These are phyloP conservation scores for Neurospora tetraspora DNA, from an alignment of 495 filamentous ascomycete genomes.

Conservation along the genomic window DNA sequence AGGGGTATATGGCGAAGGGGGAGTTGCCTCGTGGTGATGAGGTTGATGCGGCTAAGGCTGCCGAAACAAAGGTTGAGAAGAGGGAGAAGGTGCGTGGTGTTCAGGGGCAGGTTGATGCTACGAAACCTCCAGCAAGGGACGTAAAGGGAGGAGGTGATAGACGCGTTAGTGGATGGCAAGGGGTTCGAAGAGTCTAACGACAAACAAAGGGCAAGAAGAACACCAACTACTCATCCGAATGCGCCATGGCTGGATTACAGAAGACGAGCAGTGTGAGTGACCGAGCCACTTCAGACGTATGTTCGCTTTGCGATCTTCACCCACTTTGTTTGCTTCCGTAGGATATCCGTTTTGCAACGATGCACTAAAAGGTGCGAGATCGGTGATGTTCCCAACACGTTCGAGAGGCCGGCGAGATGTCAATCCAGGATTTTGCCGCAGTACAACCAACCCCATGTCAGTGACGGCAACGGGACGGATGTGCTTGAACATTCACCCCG, in stretches of 20 bases:
- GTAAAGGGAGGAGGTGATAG: not conserved
- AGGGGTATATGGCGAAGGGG: conserved; percentile 42
- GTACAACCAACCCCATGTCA: too few species aligned
- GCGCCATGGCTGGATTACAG: not conserved
- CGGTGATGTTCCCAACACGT: too few species aligned
- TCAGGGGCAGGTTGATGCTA: not conserved
- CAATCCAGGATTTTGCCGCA: too few species aligned
- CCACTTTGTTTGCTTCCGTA: too few species aligned
- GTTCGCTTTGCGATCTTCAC: too few species aligned
- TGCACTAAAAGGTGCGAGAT: too few species aligned
- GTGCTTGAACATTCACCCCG: too few species aligned
- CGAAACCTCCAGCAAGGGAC: not conserved
- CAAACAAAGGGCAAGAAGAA: not conserved
- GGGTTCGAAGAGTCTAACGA: not conserved
- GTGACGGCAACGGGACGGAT: too few species aligned
- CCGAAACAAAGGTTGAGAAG: not conserved
- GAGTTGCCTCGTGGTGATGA: not conserved
- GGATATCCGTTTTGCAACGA: too few species aligned
- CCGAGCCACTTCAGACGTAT: too few species aligned
- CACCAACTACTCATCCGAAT: not conserved
- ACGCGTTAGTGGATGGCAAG: not conserved
- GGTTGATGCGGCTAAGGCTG: not conserved
- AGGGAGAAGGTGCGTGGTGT: not conserved
- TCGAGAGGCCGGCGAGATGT: too few species aligned
- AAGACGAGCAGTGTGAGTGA: not conserved